phyloP scores from a whole-genome alignment of 2,329 filamentous ascomycete genomes.

The Fusarium zealandicum region DNA sequence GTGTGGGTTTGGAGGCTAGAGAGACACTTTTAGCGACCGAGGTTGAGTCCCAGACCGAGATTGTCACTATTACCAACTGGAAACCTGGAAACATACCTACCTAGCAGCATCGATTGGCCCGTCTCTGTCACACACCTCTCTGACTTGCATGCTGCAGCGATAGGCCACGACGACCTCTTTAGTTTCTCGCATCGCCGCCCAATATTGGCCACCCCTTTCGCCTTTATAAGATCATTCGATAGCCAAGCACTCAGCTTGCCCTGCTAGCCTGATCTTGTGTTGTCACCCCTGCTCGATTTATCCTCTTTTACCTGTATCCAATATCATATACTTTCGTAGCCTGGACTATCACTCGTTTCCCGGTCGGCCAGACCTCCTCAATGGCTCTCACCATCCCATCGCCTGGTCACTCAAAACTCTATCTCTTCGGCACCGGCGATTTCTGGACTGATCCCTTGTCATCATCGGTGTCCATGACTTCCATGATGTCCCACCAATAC shows the following conservation, averaged over 20 bases:
- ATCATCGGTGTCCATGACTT: constrained; percentile 26
- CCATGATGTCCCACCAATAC: constrained; percentile 58
- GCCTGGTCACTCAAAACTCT: constrained; percentile 17
- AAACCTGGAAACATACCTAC: constrained; percentile 2
- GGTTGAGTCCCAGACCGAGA: not conserved
- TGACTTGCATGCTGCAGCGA: constrained; percentile 26
- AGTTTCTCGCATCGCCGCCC: constrained; percentile 19
- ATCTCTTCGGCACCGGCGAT: constrained; percentile 11
- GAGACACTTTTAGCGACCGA: not conserved
- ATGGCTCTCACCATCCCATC: constrained; percentile 33
- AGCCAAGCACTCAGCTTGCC: constrained; percentile 2
- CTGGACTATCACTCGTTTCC: constrained; percentile 1
- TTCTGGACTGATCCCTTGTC: constrained; percentile 19
- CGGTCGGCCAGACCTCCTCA: constrained; percentile 10
- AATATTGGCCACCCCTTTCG: constrained; percentile 8
- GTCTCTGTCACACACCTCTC: constrained; percentile 7
- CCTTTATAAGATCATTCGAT: constrained; percentile 9
- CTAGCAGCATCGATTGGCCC: constrained; percentile 19
- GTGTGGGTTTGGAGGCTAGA: not conserved
- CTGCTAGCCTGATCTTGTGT: constrained; percentile 11
- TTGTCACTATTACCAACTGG: constrained; percentile 9
- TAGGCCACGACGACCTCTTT: constrained; percentile 21
- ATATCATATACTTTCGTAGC: constrained; percentile 2
- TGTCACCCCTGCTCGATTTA: constrained; percentile 12
- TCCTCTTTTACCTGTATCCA: not conserved